These are phyloP conservation scores for Zanthoxylum bungeanum DNA, from an alignment of 345 rosid species.

Conservation along the genomic window DNA sequence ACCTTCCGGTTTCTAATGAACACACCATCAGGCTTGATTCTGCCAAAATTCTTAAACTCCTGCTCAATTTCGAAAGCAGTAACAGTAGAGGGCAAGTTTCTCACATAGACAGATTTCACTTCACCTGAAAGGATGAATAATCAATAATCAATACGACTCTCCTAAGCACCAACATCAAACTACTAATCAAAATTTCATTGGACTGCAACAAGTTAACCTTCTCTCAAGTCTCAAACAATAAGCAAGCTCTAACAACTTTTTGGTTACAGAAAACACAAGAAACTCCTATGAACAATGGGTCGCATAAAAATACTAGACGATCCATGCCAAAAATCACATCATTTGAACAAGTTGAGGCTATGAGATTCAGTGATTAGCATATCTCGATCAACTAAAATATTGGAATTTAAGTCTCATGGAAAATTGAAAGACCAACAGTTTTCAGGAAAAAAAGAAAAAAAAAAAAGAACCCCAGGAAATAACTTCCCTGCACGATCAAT, in stretches of 20 bases:
- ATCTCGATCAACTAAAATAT: not conserved
- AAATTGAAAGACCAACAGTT: not conserved
- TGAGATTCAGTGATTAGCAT: not conserved
- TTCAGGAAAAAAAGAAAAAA: not conserved
- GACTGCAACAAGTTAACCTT: not conserved
- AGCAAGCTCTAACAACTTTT: not conserved
- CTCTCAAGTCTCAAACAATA: not conserved
- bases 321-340: not conserved
- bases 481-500: not conserved
- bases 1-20: constrained; percentile 91
- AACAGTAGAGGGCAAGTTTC: constrained; percentile 85
- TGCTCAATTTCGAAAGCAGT: constrained; percentile 80
- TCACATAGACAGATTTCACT: constrained; percentile 86
- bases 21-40: constrained; percentile 85
- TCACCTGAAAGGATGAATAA: constrained; percentile 53
- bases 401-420: not conserved
- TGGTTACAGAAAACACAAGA: not conserved
- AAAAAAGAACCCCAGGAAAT: not conserved
- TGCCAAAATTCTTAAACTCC: constrained; percentile 81
- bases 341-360: not conserved
- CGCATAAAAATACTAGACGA: not conserved
- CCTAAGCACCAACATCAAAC: not conserved
- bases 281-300: not conserved
- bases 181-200: not conserved
- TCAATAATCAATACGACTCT: constrained; percentile 19